Evolutionary conservation across 306 rosid species (phyloP).

Genomic region (Biancaea sappan): DNA sequence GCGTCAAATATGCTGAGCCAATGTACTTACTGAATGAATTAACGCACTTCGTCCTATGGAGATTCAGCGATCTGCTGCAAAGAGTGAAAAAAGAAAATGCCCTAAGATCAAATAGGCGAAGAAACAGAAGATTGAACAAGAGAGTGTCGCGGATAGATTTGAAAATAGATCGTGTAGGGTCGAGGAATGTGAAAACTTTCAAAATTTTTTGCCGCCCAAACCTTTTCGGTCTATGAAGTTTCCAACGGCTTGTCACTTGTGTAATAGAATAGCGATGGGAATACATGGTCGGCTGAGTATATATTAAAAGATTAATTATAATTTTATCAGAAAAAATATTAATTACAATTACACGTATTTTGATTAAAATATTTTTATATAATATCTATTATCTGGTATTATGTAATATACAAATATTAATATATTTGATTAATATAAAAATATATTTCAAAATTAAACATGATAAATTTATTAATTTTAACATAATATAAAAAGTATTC

Average conservation of each 20-base stretch:
- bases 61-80: background rate
- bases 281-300: too few relatives aligned
- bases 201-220: conserved; percentile 54
- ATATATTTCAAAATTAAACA: too few relatives aligned
- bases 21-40: background rate
- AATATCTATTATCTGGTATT: too few relatives aligned
- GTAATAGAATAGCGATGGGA: too few relatives aligned
- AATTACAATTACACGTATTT: too few relatives aligned
- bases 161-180: conserved; percentile 17
- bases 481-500: too few relatives aligned
- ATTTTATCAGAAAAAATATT: too few relatives aligned
- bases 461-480: too few relatives aligned
- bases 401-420: too few relatives aligned
- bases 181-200: background rate
- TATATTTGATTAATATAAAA: too few relatives aligned
- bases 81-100: background rate
- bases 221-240: background rate
- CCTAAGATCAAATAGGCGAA: background rate
- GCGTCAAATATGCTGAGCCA: background rate
- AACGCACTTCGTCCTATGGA: background rate
- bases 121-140: background rate
- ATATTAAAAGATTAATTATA: too few relatives aligned
- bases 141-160: conserved; percentile 14
- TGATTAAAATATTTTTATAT: too few relatives aligned
- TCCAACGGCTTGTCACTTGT: background rate